phyloP scores from a whole-genome alignment of 805 yeast species.

The Cyberlindnera mississippiensis region DNA sequence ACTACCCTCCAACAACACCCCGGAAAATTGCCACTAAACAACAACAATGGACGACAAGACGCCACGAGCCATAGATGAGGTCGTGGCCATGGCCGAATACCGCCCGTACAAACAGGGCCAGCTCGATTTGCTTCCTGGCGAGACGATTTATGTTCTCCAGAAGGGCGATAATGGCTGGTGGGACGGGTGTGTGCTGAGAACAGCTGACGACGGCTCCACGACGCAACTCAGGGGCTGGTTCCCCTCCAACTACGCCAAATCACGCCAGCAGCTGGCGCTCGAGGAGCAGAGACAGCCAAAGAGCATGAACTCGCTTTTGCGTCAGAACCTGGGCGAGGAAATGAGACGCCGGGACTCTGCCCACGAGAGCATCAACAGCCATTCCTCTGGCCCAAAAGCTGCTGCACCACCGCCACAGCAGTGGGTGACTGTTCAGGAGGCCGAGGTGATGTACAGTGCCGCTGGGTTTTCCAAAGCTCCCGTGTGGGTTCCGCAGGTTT shows the following conservation, averaged over 20 bases:
- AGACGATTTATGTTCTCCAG: constrained; percentile 62
- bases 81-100: constrained; percentile 53
- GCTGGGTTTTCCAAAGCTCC: constrained; percentile 34
- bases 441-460: constrained; percentile 34
- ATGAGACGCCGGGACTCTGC: constrained; percentile 44
- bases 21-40: background rate
- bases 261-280: constrained; percentile 8
- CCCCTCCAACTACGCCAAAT: constrained; percentile 55
- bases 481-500: constrained; percentile 61
- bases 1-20: too few relatives aligned
- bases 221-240: constrained; percentile 70
- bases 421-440: constrained; percentile 34
- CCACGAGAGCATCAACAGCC: constrained; percentile 36
- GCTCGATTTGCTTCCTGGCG: constrained; percentile 57
- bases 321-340: constrained; percentile 22
- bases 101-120: constrained; percentile 49
- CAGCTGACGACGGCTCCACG: constrained; percentile 44
- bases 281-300: constrained; percentile 7
- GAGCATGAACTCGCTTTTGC: constrained; percentile 20
- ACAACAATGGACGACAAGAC: background rate
- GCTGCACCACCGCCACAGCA: constrained; percentile 10
- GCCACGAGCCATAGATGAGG: constrained; percentile 44
- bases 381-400: background rate
- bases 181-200: background rate
- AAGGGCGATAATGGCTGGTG: constrained; percentile 28